A percentile compares a stretch with the other conserved stretches of the same genome.
phyloP scores from a whole-genome alignment of 1,284 basidiomycete species.

The Veloboletus limbatus region DNA sequence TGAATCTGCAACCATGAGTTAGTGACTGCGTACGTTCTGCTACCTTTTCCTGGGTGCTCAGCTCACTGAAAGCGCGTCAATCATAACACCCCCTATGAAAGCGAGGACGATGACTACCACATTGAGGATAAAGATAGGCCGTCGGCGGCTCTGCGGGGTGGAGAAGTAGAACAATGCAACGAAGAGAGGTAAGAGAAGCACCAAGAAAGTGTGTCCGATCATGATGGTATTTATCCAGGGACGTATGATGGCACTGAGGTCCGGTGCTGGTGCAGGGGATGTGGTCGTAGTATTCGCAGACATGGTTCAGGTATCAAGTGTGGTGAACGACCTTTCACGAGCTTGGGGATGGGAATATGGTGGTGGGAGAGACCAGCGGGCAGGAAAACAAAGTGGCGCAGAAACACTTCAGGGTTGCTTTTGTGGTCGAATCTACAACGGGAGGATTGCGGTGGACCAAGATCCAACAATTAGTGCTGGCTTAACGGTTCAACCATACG shows the following conservation, averaged over 20 bases:
- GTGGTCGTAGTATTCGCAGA: slow-evolving; percentile 12
- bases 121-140: slow-evolving; percentile 33
- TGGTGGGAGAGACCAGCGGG: background rate
- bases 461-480: background rate
- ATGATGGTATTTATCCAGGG: slow-evolving; percentile 21
- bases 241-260: slow-evolving; percentile 12
- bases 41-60: background rate
- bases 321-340: background rate
- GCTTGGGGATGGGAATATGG: background rate
- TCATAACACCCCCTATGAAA: slow-evolving; percentile 22
- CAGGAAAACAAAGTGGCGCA: background rate
- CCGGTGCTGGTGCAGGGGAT: background rate
- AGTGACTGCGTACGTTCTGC: background rate
- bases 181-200: slow-evolving; percentile 31
- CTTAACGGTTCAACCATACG: too few species aligned
- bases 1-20: slow-evolving; percentile 23
- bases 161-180: slow-evolving; percentile 34
- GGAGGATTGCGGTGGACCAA: too few species aligned
- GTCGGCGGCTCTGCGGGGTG: slow-evolving; percentile 21
- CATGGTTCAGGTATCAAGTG: slow-evolving; percentile 9
- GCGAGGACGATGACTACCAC: slow-evolving; percentile 23
- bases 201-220: slow-evolving; percentile 28
- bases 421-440: too few species aligned
- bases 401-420: background rate
- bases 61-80: slow-evolving; percentile 24